Conservation (phyloP, 805 yeast genomes). For the Schwanniomyces polymorphus region DNA sequence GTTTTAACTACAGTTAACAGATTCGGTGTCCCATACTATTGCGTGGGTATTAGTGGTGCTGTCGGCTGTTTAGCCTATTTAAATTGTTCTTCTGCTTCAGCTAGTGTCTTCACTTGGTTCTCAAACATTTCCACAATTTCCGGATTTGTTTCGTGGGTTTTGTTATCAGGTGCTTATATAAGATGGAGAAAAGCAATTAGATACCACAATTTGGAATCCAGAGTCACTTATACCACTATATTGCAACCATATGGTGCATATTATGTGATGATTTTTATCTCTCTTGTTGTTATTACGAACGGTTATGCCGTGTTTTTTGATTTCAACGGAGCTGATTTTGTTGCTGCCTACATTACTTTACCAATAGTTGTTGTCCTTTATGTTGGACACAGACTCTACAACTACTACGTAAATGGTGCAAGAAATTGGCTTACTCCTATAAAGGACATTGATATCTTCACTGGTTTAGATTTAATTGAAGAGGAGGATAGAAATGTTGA, state of each 20-base stretch:
- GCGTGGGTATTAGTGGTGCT: conserved; percentile 29
- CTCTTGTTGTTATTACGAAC: conserved; percentile 63
- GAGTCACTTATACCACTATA: conserved; percentile 58
- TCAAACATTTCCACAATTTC: conserved; percentile 65
- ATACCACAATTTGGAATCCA: conserved; percentile 51
- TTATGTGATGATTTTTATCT: conserved; percentile 49
- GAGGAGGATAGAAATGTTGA: conserved; percentile 44
- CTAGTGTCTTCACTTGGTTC: conserved; percentile 62
- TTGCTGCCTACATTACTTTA: conserved; percentile 72
- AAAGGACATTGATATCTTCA: conserved; percentile 58
- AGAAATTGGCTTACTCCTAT: conserved; percentile 46
- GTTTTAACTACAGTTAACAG: conserved; percentile 36
- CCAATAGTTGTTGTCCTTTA: conserved; percentile 56
- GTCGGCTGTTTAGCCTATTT: conserved; percentile 52
- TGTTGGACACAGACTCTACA: conserved; percentile 56
- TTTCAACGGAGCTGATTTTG: conserved; percentile 56
- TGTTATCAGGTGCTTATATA: conserved; percentile 51
- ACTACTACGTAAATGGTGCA: conserved; percentile 24
- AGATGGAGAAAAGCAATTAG: conserved; percentile 66
- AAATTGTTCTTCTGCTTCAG: conserved; percentile 53
- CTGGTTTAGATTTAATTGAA: conserved; percentile 63
- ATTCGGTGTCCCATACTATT: conserved; percentile 43
- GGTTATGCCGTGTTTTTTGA: conserved; percentile 69
- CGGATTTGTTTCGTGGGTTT: conserved; percentile 66
- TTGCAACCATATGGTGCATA: conserved; percentile 61